phyloP scores from a whole-genome alignment of 2,329 filamentous ascomycete species.

The Pseudovirgaria hyperparasitica region DNA sequence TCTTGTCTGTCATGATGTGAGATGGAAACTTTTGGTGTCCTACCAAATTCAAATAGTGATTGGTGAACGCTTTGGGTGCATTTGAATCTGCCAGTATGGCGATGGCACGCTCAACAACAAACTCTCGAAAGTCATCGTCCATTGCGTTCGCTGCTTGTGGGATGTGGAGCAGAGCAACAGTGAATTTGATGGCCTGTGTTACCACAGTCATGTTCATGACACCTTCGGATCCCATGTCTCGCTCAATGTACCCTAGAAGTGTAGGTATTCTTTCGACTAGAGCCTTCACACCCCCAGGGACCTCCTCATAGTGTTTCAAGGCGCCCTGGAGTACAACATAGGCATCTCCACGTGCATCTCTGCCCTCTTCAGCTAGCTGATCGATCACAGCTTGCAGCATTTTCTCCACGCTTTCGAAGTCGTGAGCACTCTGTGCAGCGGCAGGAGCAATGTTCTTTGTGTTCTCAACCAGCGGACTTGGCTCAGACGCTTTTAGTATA shows the following conservation, averaged over 20 bases:
- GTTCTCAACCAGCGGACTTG: constrained; percentile 8
- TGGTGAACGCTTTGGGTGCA: constrained; percentile 63
- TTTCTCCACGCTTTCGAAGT: constrained; percentile 50
- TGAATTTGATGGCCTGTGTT: constrained; percentile 64
- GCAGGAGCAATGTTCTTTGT: no score
- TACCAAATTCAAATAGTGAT: constrained; percentile 68
- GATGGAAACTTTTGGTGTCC: constrained; percentile 66
- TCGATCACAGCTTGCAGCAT: constrained; percentile 80
- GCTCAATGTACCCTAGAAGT: constrained; percentile 69
- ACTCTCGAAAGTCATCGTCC: constrained; percentile 64
- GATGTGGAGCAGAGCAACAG: constrained; percentile 65
- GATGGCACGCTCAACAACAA: constrained; percentile 71
- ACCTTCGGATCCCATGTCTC: constrained; percentile 62
- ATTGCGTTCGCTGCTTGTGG: constrained; percentile 57
- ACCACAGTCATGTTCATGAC: constrained; percentile 59
- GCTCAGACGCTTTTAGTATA: constrained; percentile 64
- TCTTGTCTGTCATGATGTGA: constrained; percentile 59
- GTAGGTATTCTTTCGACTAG: constrained; percentile 59
- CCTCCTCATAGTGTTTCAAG: constrained; percentile 67
- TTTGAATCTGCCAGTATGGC: constrained; percentile 55
- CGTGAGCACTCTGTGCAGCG: constrained; percentile 30
- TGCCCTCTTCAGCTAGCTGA: constrained; percentile 63
- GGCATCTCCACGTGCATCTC: constrained; percentile 65
- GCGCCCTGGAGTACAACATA: constrained; percentile 69
- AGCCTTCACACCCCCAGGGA: constrained; percentile 39